These are phyloP conservation scores for Cladorrhinum sp. DNA, from an alignment of 2,329 filamentous ascomycete species.

Conservation along the genomic window DNA sequence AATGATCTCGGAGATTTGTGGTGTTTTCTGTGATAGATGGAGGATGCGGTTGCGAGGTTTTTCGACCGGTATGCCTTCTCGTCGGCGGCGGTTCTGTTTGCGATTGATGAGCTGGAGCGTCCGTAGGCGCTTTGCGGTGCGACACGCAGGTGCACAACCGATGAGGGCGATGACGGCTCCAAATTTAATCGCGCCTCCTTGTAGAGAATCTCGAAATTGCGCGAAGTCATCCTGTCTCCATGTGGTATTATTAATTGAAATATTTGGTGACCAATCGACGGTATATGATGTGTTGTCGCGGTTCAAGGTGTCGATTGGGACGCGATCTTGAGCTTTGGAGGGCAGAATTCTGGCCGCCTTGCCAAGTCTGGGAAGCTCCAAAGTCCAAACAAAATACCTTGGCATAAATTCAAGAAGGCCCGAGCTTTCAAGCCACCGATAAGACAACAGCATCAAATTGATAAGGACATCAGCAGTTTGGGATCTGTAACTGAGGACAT, in stretches of 20 bases:
- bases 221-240: conserved; percentile 67
- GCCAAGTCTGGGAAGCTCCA: conserved; percentile 10
- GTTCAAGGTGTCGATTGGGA: conserved; percentile 14
- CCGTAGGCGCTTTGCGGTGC: conserved; percentile 45
- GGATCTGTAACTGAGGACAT: neutral
- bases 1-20: conserved; percentile 78
- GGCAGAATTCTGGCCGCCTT: conserved; percentile 30
- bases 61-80: conserved; percentile 70
- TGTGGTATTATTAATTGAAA: conserved; percentile 4
- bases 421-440: conserved; percentile 1
- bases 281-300: conserved; percentile 21
- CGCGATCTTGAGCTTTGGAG: conserved; percentile 22
- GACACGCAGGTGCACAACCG: conserved; percentile 68
- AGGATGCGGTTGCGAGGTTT: conserved; percentile 73
- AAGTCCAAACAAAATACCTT: conserved; percentile 12
- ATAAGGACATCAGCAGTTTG: neutral
- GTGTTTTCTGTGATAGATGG: conserved; percentile 78
- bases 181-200: conserved; percentile 85
- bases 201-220: conserved; percentile 66
- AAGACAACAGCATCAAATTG: neutral
- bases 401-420: conserved; percentile 17
- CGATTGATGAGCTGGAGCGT: conserved; percentile 31
- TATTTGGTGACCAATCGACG: conserved; percentile 23
- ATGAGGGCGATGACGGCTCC: conserved; percentile 67
- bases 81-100: conserved; percentile 55